Evolutionary conservation across 768 basidiomycete species (phyloP).

Genomic region (Lentinula raphanica): DNA sequence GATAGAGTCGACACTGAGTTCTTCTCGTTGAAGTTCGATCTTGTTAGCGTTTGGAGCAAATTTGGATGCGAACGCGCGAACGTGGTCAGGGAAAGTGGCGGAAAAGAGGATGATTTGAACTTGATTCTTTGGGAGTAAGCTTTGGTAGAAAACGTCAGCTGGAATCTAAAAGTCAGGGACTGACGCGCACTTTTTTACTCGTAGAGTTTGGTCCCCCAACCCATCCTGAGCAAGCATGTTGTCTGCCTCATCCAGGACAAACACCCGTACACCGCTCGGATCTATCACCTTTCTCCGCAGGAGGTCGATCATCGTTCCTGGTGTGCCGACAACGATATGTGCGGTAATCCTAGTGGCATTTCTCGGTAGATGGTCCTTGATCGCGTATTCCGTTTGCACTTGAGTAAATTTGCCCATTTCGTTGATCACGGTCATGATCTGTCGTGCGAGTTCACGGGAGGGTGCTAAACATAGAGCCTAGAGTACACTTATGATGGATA

Average conservation of each 20-base stretch:
- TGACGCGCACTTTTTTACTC: constrained; percentile 81
- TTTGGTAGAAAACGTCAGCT: constrained; percentile 22
- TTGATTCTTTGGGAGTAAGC: constrained; percentile 50
- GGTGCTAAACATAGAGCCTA: constrained; percentile 97
- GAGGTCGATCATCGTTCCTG: constrained; percentile 90
- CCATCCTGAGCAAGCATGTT: constrained; percentile 97
- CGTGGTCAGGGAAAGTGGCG: constrained; percentile 94
- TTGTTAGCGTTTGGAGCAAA: constrained; percentile 95
- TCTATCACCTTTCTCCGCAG: constrained; percentile 77
- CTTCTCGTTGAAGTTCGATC: constrained; percentile 91
- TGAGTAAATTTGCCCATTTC: constrained; percentile 94
- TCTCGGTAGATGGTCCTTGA: constrained; percentile 77
- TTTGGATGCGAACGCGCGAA: constrained; percentile 84
- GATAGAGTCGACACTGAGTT: constrained; percentile 90
- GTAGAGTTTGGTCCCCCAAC: constrained; percentile 87
- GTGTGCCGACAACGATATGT: constrained; percentile 93
- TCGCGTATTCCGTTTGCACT: constrained; percentile 92
- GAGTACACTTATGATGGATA: neutral
- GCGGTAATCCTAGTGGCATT: constrained; percentile 67
- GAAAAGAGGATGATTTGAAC: constrained; percentile 95
- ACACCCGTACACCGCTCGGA: constrained; percentile 75
- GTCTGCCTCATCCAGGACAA: constrained; percentile 97
- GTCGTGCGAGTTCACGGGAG: constrained; percentile 92
- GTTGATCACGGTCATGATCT: constrained; percentile 93
- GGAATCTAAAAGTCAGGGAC: neutral